Evolutionary conservation across 495 filamentous ascomycete genomes (phyloP), one percentile per base, ranked within the genome.

Genomic region (Annulohypoxylon stygium): DNA sequence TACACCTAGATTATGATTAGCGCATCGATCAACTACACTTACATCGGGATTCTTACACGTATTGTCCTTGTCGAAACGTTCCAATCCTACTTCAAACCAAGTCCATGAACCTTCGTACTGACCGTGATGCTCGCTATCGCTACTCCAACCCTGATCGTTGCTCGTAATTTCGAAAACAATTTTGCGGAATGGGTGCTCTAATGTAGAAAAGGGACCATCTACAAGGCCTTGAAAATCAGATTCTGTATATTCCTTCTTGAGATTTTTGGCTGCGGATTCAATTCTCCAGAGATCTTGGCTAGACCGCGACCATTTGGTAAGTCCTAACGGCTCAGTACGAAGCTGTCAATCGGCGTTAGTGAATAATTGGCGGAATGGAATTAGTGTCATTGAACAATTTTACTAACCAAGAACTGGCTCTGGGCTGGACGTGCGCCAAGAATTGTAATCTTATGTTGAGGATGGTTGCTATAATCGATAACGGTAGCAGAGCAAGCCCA

Each of bases 1-100:
- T 37, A 36, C 39, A 16, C 50, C 70, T 77, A 48, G 2, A 8
- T 16, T 2, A 37, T 9, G 11, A 39, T 76, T 14, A 77, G 68
- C 53, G 57, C 39, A 18, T 36, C 25, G 36, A 14, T 34, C 4
- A 20, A 2, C 18, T 0, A 20, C 16, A 45, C 18, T 20, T 36
- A 30, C 1, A 0, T 23, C 16, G 36, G n/a, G 2, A 18, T 41
- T 34, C 76, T 53, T 61, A 81, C 76, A 48, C 12, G 59, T 26
- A 12, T 77, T 72, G 0, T 64, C 48, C 55, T 62, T 61, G 37
- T 81, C 78, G 50, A 86, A 81, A 12, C 83, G 80, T 54, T 88
- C 86, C 16, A 86, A 68, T 0, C 90, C 89, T 3, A 83, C 86
- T 50, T 92, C 91, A 72, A 93, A 93, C 91, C 91, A 94, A 0